Conservation (phyloP, 441 rosid species). For the Bruguiera hainesii region DNA sequence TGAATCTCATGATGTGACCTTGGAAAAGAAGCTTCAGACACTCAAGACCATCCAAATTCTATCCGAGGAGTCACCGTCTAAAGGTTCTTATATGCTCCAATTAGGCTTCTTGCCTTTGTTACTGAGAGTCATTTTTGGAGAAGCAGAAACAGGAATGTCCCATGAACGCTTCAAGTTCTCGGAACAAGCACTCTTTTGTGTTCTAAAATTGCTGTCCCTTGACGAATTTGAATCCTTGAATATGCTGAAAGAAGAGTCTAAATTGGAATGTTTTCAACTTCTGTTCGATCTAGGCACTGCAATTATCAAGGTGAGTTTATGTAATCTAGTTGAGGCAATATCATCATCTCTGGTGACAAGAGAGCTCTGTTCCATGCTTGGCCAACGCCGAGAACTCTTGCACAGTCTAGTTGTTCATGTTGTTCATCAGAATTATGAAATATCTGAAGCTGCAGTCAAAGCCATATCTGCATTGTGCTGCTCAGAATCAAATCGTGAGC, state of each 20-base stretch:
- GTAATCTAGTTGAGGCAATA: constrained; percentile 37
- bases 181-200: constrained; percentile 36
- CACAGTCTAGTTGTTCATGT: constrained; percentile 23
- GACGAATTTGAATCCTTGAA: constrained; percentile 30
- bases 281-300: constrained; percentile 35
- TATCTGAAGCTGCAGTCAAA: constrained; percentile 30
- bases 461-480: constrained; percentile 45
- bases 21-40: constrained; percentile 26
- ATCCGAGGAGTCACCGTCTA: constrained; percentile 26
- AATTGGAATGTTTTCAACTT: constrained; percentile 27
- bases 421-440: constrained; percentile 24
- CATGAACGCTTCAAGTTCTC: constrained; percentile 25
- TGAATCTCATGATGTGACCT: constrained; percentile 27
- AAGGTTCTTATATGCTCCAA: constrained; percentile 26
- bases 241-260: constrained; percentile 36
- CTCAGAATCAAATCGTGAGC: constrained; percentile 34
- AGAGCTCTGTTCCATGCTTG: constrained; percentile 30
- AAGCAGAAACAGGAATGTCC: constrained; percentile 21
- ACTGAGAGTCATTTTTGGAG: constrained; percentile 33
- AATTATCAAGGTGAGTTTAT: constrained; percentile 32
- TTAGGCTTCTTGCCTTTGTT: constrained; percentile 46
- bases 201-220: constrained; percentile 27
- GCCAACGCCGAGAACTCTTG: constrained; percentile 24
- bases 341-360: constrained; percentile 38
- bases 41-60: constrained; percentile 27